These are phyloP conservation scores for Vitis rupestris DNA, from an alignment of 164 flowering plant genomes.

Conservation along the genomic window DNA sequence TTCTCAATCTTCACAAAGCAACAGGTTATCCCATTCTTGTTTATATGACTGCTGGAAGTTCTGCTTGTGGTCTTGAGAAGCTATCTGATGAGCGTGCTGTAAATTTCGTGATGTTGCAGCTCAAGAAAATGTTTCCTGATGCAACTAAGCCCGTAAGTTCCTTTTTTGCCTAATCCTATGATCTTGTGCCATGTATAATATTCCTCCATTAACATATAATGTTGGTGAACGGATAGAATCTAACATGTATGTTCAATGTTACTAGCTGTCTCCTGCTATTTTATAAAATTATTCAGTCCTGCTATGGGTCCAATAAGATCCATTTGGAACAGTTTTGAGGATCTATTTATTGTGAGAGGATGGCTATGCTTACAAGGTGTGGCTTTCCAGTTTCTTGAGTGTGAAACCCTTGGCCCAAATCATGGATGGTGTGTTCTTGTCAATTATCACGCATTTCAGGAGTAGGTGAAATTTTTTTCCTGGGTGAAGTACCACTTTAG, in stretches of 20 bases:
- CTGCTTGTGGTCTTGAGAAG: slow-evolving; percentile 82
- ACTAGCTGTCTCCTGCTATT: not conserved
- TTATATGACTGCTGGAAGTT: slow-evolving; percentile 90
- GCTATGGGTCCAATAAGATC: not conserved
- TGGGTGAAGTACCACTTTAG: too few relatives aligned
- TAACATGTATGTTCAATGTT: not conserved
- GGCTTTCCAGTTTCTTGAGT: not conserved
- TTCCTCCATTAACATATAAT: not conserved
- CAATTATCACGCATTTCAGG: too few relatives aligned
- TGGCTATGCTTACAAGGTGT: not conserved
- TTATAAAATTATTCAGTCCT: not conserved
- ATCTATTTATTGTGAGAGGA: not conserved
- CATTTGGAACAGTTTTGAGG: not conserved
- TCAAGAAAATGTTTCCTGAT: slow-evolving; percentile 77
- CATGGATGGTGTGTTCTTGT: too few relatives aligned
- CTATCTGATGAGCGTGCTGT: slow-evolving; percentile 66
- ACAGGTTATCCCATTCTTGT: slow-evolving; percentile 89
- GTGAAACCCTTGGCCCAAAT: too few relatives aligned
- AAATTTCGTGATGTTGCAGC: slow-evolving; percentile 74
- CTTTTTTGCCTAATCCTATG: not conserved
- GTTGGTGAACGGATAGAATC: too few relatives aligned
- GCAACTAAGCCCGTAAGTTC: slow-evolving; percentile 77
- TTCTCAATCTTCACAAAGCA: slow-evolving; percentile 94
- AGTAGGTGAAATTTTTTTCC: too few relatives aligned
- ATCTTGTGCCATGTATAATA: not conserved